Base-by-base conservation (phyloP, 2,329 filamentous ascomycete species). In the Stachybotrys chlorohalonatus region DNA sequence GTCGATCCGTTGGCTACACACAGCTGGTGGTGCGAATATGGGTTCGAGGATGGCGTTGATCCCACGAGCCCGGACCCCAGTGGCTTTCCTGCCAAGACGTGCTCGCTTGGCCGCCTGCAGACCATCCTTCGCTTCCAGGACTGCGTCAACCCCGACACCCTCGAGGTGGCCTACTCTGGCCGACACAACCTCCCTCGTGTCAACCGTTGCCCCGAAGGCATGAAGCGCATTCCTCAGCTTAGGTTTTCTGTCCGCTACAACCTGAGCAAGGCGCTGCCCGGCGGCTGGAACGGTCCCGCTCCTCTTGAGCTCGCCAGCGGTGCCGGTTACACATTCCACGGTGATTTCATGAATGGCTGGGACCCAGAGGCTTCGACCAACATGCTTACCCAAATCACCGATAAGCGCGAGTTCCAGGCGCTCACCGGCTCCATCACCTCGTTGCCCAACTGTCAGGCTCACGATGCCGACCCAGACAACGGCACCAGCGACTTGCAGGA, bases 311-410 rank as follows among this genome's bases (percentile, higher is more conserved):
- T 76, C 1, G 68, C 73, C 0, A 73, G 68, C 57, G 70, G 70
- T 2, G 54, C 60, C 32, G 66, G 68, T 0, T 75, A 66, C 60
- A 71, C 68, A 66, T 65, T 61, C 9, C 74, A 76, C 56, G 72
- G 74, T 11, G 74, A 76, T 59, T 76, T 76, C 55, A 73, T 76
- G 62, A 75, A 75, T 49, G 74, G 66, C 11, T 77, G 74, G 74
- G 63, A 70, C 2, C 60, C 62, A 13, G 72, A 75, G 53, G 69
- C 67, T 1, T 71, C 71, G 0, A 30, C 31, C 24, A 51, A 51
- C 30, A 51, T 51, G 49, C 49, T 51, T 5, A 49, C 17, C 11
- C 17, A 49, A 13, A 49, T 49, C 11, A 49, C 47, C 11, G 47
- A 49, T 11, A 49, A 49, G 47, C 47, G 47, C 17, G 31, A 49